A percentile compares a stretch with the other conserved stretches of the same genome.
Evolutionary conservation across 139 green algal species (phyloP).

Genomic region (Trebouxia sp.): DNA sequence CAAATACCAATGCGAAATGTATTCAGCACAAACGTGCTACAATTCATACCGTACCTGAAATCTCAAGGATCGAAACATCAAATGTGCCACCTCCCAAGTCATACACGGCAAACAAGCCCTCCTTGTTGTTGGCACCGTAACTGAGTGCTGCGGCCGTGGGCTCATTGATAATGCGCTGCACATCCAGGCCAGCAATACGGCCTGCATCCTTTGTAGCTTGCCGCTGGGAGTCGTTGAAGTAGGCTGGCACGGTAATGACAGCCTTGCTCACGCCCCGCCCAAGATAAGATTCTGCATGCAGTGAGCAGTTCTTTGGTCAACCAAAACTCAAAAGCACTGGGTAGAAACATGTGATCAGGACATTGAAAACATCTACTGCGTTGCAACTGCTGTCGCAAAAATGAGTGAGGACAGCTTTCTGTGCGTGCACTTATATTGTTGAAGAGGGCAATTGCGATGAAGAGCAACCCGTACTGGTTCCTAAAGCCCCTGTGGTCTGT

Average conservation of each 20-base stretch:
- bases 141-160: conserved; percentile 94
- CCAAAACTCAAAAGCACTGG: too few relatives aligned
- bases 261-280: conserved; percentile 86
- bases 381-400: too few relatives aligned
- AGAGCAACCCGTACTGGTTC: too few relatives aligned
- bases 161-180: conserved; percentile 99
- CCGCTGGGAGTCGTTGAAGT: conserved; percentile 99
- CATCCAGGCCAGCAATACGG: conserved; percentile 88
- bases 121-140: conserved; percentile 97
- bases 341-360: too few relatives aligned
- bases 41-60: conserved; percentile 72
- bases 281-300: conserved; percentile 86
- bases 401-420: too few relatives aligned
- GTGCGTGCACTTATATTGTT: too few relatives aligned
- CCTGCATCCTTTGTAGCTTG: conserved; percentile 90
- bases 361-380: too few relatives aligned
- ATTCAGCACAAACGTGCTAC: conserved; percentile 99
- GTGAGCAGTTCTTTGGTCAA: not conserved
- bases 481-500: too few relatives aligned
- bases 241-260: conserved; percentile 97
- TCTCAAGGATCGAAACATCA: conserved; percentile 98
- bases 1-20: conserved; percentile 95
- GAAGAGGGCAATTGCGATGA: too few relatives aligned
- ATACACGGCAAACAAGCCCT: conserved; percentile 87
- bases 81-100: conserved; percentile 90